Percentiles rank a stretch among this genome's conserved stretches.
Conservation (phyloP, 176 grass and related monocot genomes). For the Carex myosuroides region DNA sequence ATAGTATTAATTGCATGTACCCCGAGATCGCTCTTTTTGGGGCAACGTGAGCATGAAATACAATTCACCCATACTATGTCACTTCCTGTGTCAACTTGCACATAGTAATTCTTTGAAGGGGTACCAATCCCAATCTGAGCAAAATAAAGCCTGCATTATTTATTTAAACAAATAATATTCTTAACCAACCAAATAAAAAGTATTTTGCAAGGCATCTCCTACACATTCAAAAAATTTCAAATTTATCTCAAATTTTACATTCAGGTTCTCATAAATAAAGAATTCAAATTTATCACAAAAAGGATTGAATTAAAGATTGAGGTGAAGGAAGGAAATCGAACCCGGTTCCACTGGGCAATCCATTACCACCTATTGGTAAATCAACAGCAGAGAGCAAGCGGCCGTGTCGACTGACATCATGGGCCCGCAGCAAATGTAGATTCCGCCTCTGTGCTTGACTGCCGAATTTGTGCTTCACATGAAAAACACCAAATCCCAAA, state of each 20-base stretch:
- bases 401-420: constrained; percentile 47
- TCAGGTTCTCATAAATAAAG: not conserved
- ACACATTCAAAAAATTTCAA: constrained; percentile 11
- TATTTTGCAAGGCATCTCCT: not conserved
- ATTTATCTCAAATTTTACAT: not conserved
- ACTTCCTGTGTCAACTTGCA: constrained; percentile 97
- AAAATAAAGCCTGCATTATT: constrained; percentile 65
- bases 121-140: constrained; percentile 66
- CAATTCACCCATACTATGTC: constrained; percentile 97
- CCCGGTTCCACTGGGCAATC: constrained; percentile 72
- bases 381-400: constrained; percentile 47
- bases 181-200: not conserved
- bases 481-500: constrained; percentile 45
- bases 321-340: constrained; percentile 15
- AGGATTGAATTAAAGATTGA: too few species aligned
- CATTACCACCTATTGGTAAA: constrained; percentile 62
- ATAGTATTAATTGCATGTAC: constrained; percentile 14
- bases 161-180: constrained; percentile 8
- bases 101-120: constrained; percentile 71
- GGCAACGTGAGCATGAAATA: constrained; percentile 65
- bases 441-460: constrained; percentile 10
- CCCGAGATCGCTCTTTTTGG: constrained; percentile 71
- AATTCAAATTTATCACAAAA: not conserved
- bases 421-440: constrained; percentile 38
- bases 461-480: constrained; percentile 61